Conservation (phyloP, 768 basidiomycete species). For the Lactifluus hygrophoroides region DNA sequence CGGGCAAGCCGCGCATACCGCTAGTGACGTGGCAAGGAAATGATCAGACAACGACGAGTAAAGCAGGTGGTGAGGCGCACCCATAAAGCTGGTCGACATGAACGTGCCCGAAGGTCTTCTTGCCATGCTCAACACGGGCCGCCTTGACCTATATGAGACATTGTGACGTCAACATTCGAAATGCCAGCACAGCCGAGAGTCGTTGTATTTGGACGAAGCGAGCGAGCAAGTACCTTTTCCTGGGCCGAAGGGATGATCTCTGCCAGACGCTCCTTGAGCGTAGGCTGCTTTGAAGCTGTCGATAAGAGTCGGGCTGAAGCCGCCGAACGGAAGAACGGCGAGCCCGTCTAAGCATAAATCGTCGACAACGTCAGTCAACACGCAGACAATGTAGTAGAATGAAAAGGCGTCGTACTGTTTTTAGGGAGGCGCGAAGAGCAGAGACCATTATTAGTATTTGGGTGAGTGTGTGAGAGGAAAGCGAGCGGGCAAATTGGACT, state of each 20-base stretch:
- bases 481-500: not conserved
- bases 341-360: slow-evolving; percentile 31
- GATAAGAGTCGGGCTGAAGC: slow-evolving; percentile 54
- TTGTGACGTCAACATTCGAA: slow-evolving; percentile 8
- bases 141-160: slow-evolving; percentile 55
- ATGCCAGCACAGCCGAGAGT: not conserved
- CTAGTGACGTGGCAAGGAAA: slow-evolving; percentile 30
- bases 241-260: slow-evolving; percentile 89
- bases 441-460: slow-evolving; percentile 22
- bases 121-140: slow-evolving; percentile 78
- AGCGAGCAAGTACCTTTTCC: slow-evolving; percentile 56
- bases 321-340: slow-evolving; percentile 40
- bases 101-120: slow-evolving; percentile 89
- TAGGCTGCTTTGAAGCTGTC: slow-evolving; percentile 54
- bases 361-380: slow-evolving; percentile 17
- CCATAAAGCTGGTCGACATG: slow-evolving; percentile 88
- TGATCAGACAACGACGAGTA: slow-evolving; percentile 6
- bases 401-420: slow-evolving; percentile 26
- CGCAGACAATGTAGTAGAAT: slow-evolving; percentile 20
- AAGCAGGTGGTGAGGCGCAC: slow-evolving; percentile 30
- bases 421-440: slow-evolving; percentile 29
- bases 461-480: not conserved
- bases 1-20: slow-evolving; percentile 84
- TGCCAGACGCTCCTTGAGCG: slow-evolving; percentile 86
- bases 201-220: not conserved